Base-by-base conservation (phyloP, 108 stramenopile genomes). In the Schizochytrium sp. region DNA sequence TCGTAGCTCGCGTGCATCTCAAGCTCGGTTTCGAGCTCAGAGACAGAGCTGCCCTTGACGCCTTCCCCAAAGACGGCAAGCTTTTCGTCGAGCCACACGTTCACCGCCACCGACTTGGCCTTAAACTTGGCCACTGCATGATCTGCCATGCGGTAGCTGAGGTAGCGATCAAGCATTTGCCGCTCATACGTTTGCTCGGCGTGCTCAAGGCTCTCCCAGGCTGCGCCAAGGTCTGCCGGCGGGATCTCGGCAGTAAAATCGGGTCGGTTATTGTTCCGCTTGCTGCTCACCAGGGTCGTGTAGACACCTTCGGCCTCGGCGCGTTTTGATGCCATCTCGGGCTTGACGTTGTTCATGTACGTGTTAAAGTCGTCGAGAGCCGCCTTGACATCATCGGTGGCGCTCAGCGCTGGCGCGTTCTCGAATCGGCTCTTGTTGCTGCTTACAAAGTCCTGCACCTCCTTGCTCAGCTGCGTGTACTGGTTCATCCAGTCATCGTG, bases 301-400 rank as follows among this genome's bases (percentile, higher is more conserved):
- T 83, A 34, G 10, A 53, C 76, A 6, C 76, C 76, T 34, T 83
- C 76, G 25, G 76, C 51, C 28, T 83, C 76, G 76, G 76, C 76
- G n/a, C 76, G 76, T 45, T 83, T 83, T 5, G 76, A 83, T 14
- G 76, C 6, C 18, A 83, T 8, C 19, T 8, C 51, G 18, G 76
- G 51, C 51, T 83, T 83, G 76, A 28, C 28, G 48, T 83, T 53
- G 48, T 83, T 83, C 76, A 83, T 83, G 76, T 83, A 83, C 18
- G 45, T 12, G 51, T 47, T 25, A 5, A 83, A 83, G 43, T 83
- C 76, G 76, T 83, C 76, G 25, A 83, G 76, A 4, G 76, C 76
- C n/a, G 76, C 51, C 76, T 83, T 83, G 76, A 83, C 76, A 12
- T 83, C 76, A 6, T 47, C 76, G 12, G 76, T 83, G n/a, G 76